A percentile compares a stretch with the other conserved stretches of the same genome.
phyloP scores from a whole-genome alignment of 306 rosid species.

The Prunus armeniaca region DNA sequence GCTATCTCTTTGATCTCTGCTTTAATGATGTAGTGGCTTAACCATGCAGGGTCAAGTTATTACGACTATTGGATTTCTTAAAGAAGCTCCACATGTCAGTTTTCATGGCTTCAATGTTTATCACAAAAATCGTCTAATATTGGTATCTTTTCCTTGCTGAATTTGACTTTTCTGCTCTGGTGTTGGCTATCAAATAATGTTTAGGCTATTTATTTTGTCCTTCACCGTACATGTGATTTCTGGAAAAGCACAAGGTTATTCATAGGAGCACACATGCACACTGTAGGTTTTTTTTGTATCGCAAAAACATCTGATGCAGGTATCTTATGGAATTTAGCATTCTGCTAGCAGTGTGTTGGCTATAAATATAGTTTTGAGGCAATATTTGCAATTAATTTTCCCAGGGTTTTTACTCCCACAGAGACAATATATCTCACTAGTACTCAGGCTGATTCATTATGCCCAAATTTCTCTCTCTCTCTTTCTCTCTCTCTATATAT shows the following conservation, averaged over 20 bases:
- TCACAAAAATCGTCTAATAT: slow-evolving; percentile 88
- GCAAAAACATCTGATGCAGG: not conserved
- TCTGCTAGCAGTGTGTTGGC: not conserved
- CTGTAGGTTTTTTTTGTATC: not conserved
- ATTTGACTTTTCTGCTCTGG: not conserved
- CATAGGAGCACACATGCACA: not conserved
- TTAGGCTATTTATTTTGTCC: not conserved
- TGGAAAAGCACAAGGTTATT: not conserved
- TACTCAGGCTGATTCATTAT: too few relatives aligned
- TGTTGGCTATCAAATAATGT: too few relatives aligned
- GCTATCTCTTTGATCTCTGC: slow-evolving; percentile 2
- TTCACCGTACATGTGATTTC: not conserved
- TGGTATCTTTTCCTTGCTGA: slow-evolving; percentile 33
- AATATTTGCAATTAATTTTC: not conserved
- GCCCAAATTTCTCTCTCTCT: not conserved
- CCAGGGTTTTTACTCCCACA: not conserved
- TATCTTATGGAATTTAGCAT: not conserved
- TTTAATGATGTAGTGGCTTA: slow-evolving; percentile 28
- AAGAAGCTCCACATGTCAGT: slow-evolving; percentile 74
- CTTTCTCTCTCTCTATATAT: not conserved
- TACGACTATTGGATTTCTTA: slow-evolving; percentile 88
- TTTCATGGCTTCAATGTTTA: slow-evolving; percentile 87
- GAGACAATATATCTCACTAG: not conserved
- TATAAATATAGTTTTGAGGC: not conserved
- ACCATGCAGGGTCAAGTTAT: slow-evolving; percentile 48